Evolutionary conservation across 164 flowering plant genomes (phyloP).

Genomic region (Nymphaea thermarum): DNA sequence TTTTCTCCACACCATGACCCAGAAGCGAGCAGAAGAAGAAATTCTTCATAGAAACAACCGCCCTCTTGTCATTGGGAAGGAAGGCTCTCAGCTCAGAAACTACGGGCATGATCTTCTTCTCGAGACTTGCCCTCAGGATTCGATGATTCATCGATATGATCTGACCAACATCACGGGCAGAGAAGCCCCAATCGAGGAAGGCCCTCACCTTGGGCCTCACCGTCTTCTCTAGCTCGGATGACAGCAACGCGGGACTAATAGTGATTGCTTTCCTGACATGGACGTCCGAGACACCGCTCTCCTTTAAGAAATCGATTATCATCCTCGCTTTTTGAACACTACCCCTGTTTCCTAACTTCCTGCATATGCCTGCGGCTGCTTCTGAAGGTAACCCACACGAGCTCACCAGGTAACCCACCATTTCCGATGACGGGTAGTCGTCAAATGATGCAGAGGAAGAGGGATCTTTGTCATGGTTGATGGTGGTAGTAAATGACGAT

Average conservation of each 20-base stretch:
- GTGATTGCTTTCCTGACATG: conserved; percentile 5
- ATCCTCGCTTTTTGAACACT: background rate
- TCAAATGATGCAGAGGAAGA: no score
- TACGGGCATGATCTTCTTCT: background rate
- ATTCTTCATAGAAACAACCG: conserved; percentile 1
- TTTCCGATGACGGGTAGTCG: no score
- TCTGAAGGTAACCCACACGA: conserved; percentile 1
- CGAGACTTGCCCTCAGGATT: background rate
- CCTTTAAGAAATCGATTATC: conserved; percentile 1
- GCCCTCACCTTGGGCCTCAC: conserved; percentile 5
- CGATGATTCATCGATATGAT: background rate
- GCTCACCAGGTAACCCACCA: conserved; percentile 4
- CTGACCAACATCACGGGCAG: conserved; percentile 3
- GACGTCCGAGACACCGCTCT: conserved; percentile 9
- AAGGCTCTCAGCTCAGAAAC: background rate
- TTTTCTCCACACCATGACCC: no score
- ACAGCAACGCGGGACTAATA: background rate
- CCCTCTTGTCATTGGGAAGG: conserved; percentile 1
- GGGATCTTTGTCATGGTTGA: no score
- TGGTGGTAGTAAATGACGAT: no score
- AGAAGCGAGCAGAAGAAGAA: background rate
- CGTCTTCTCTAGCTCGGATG: conserved; percentile 2
- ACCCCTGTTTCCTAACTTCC: background rate
- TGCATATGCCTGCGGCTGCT: background rate
- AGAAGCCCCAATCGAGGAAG: conserved; percentile 7